Conservation (phyloP, 176 grass and related monocot species). For the Aegilops tauschii region DNA sequence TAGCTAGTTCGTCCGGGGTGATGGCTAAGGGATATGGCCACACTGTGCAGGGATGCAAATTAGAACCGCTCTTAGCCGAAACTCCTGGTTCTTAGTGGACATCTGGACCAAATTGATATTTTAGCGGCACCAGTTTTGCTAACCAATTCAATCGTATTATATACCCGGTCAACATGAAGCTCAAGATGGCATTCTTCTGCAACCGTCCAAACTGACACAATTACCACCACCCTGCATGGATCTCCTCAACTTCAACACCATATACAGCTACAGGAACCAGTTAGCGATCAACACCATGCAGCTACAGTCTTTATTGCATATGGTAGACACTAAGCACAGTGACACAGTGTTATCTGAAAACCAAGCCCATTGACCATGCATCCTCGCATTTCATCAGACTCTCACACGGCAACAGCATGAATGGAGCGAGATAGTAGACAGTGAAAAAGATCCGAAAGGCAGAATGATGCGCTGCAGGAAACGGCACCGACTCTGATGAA, state of each 20-base stretch:
- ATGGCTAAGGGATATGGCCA: not conserved
- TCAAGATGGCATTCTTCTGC: not conserved
- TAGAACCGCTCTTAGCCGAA: not conserved
- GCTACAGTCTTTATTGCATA: not conserved
- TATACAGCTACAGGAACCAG: conserved; percentile 1
- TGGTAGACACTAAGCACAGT: not conserved
- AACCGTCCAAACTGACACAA: not conserved
- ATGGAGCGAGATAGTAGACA: not conserved
- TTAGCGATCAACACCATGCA: not conserved
- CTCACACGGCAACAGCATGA: not conserved
- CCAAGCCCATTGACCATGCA: conserved; percentile 9
- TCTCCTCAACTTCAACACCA: not conserved
- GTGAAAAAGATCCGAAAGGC: conserved; percentile 43
- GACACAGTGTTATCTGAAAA: not conserved
- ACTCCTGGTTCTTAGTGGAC: not conserved
- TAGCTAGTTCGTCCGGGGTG: not conserved
- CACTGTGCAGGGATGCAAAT: not conserved
- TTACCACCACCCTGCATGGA: not conserved
- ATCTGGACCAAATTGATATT: not conserved
- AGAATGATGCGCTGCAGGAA: conserved; percentile 33
- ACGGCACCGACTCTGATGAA: conserved; percentile 36
- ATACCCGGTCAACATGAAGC: not conserved
- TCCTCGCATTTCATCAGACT: not conserved
- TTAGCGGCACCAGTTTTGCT: not conserved
- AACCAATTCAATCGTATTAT: not conserved